These are phyloP conservation scores for Calonectria henricotiae DNA, from an alignment of 2,329 filamentous ascomycete species.

Conservation along the genomic window DNA sequence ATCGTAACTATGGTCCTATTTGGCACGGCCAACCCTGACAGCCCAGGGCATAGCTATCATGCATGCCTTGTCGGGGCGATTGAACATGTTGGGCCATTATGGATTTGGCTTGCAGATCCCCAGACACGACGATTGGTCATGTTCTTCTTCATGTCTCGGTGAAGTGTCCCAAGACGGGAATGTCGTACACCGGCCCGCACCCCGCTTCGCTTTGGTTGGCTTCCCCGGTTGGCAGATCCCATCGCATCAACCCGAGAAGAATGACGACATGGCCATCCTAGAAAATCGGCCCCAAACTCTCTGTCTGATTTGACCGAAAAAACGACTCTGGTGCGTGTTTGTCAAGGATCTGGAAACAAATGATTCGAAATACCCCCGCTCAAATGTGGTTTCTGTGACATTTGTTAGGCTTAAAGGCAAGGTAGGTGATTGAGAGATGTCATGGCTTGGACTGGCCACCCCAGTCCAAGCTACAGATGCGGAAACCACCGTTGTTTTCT, in stretches of 20 bases:
- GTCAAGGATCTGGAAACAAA: background rate
- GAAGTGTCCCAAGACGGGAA: background rate
- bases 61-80: background rate
- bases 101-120: background rate
- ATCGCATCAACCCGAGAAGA: conserved; percentile 31
- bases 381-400: background rate
- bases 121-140: too few relatives aligned
- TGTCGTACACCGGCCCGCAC: background rate
- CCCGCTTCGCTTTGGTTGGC: conserved; percentile 21
- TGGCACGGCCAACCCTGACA: too few relatives aligned
- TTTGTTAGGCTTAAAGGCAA: conserved; percentile 1
- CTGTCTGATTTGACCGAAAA: background rate
- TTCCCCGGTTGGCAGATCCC: conserved; percentile 33
- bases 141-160: background rate
- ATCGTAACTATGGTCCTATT: too few relatives aligned
- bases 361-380: background rate
- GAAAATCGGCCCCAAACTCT: background rate
- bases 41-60: background rate
- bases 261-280: conserved; percentile 35
- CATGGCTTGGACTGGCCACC: background rate
- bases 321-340: background rate
- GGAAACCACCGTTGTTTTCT: conserved; percentile 9
- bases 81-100: background rate
- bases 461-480: conserved; percentile 5
- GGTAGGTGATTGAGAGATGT: background rate